These are phyloP conservation scores for Lachnellula occidentalis DNA, from an alignment of 2,329 filamentous ascomycete species.

Conservation along the genomic window DNA sequence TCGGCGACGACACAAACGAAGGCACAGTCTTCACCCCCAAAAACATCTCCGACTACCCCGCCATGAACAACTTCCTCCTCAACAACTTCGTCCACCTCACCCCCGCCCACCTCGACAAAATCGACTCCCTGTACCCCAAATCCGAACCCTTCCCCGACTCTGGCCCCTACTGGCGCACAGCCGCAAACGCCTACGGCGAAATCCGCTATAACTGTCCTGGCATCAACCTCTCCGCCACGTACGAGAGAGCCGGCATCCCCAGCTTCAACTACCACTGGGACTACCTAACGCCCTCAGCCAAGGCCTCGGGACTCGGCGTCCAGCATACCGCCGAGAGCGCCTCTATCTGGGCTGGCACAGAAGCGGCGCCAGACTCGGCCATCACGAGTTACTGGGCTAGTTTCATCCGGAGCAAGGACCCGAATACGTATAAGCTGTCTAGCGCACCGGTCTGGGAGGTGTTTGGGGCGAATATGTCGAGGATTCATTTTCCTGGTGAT, in stretches of 20 bases:
- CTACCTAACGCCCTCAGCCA: conserved; percentile 53
- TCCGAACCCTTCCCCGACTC: conserved; percentile 39
- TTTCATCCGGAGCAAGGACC: conserved; percentile 62
- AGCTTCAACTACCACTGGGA: conserved; percentile 60
- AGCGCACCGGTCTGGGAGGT: conserved; percentile 47
- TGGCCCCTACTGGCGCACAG: conserved; percentile 54
- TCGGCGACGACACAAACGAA: conserved; percentile 57
- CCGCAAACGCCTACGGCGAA: conserved; percentile 56
- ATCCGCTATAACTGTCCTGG: conserved; percentile 61
- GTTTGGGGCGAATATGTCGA: conserved; percentile 31
- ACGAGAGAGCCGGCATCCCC: conserved; percentile 34
- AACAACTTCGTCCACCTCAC: conserved; percentile 54
- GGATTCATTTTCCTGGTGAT: conserved; percentile 38
- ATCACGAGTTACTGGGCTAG: conserved; percentile 69
- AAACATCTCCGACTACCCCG: conserved; percentile 39
- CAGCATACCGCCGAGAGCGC: conserved; percentile 61
- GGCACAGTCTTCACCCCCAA: conserved; percentile 56
- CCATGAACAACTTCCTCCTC: conserved; percentile 51
- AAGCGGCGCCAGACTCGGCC: too few relatives aligned
- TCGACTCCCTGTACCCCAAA: conserved; percentile 52
- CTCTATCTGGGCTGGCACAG: conserved; percentile 66
- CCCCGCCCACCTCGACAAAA: conserved; percentile 41
- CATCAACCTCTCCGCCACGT: conserved; percentile 40
- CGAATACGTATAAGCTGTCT: conserved; percentile 48
- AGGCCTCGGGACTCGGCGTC: conserved; percentile 53